Evolutionary conservation across 768 basidiomycete genomes (phyloP), one percentile per base, ranked within the genome.

Genomic region (Leccinum subgranulosum): DNA sequence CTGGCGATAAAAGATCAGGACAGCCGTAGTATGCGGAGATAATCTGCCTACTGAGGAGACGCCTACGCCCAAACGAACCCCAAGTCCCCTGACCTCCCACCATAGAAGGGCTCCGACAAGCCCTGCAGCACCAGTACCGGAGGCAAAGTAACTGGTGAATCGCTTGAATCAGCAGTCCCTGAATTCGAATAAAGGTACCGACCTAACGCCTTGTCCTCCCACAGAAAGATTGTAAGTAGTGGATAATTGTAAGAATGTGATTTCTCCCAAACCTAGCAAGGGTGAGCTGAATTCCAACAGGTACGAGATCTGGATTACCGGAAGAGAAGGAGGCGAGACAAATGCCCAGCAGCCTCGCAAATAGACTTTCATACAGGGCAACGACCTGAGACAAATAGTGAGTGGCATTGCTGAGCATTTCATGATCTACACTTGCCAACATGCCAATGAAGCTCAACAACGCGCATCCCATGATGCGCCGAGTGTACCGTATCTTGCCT

Each of bases 161-260:
- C 4, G 1, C 33, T 47, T n/a, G 15, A 56, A 51, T 31, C 7
- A 33, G 48, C 19, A 5, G 3, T 15, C 29, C 1, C 17, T n/a
- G 11, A 6, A 34, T 21, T 1, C 0, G 14, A 51, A 14, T 14
- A 19, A 51, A 48, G 15, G 0, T 5, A 63, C 82, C 36, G 67
- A 89, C 87, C 96, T 94, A 11, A 99, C 83, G 39, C 90, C 86
- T 28, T 84, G 86, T 1, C 90, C 90, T 6, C 84, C 86, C 41
- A 88, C 69, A n/a, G 85, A 82, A 1, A 86, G 87, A 46, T 81
- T 86, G 57, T 80, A 93, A 1, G 86, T 87, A 3, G 90, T 92
- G 0, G 92, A 94, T n/a, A 95, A 75, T 75, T 98, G 96, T 2
- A 98, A 76, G 70, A 93, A 98, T 1, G 95, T 97, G 54, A 98